These are phyloP conservation scores for Sordariomycetes sp. DNA, from an alignment of 2,329 filamentous ascomycete genomes.

Conservation along the genomic window DNA sequence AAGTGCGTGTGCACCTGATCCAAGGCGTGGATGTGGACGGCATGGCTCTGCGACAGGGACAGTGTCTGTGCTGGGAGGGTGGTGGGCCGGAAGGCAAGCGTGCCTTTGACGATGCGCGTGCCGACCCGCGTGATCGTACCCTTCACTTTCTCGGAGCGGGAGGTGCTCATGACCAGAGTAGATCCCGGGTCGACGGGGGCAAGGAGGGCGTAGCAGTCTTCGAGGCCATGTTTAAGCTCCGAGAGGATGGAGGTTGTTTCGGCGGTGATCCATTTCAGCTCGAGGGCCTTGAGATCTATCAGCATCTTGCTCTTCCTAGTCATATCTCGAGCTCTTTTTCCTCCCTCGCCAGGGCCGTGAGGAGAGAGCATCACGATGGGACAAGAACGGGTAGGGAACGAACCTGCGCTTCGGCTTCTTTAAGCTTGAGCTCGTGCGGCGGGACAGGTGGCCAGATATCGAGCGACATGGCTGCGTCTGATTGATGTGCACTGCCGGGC, in stretches of 20 bases:
- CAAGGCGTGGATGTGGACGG: slow-evolving; percentile 59
- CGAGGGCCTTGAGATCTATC: slow-evolving; percentile 15
- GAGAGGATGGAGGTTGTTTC: slow-evolving; percentile 39
- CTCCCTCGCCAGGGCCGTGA: not conserved
- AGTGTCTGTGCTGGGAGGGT: slow-evolving; percentile 48
- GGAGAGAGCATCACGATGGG: too few relatives aligned
- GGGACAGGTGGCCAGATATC: slow-evolving; percentile 49
- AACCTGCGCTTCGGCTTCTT: slow-evolving; percentile 42
- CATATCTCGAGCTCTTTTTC: not conserved
- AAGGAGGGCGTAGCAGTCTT: slow-evolving; percentile 82
- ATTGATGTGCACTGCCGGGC: slow-evolving; percentile 2
- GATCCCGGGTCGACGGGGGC: slow-evolving; percentile 77
- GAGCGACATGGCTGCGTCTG: slow-evolving; percentile 38
- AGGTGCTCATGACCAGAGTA: slow-evolving; percentile 82
- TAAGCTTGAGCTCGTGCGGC: slow-evolving; percentile 38
- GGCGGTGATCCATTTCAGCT: slow-evolving; percentile 45
- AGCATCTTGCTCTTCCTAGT: slow-evolving; percentile 14
- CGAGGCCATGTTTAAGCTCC: slow-evolving; percentile 56
- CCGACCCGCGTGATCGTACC: slow-evolving; percentile 86
- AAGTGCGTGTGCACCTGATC: slow-evolving; percentile 66
- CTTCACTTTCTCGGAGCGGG: slow-evolving; percentile 82
- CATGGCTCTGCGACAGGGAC: slow-evolving; percentile 31
- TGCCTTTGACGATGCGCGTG: slow-evolving; percentile 83
- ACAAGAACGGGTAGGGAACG: slow-evolving; percentile 9
- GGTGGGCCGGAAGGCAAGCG: slow-evolving; percentile 67